Percentiles rank a stretch among this genome's conserved stretches.
Evolutionary conservation across 306 rosid genomes (phyloP).

Genomic region (Quercus agrifolia): DNA sequence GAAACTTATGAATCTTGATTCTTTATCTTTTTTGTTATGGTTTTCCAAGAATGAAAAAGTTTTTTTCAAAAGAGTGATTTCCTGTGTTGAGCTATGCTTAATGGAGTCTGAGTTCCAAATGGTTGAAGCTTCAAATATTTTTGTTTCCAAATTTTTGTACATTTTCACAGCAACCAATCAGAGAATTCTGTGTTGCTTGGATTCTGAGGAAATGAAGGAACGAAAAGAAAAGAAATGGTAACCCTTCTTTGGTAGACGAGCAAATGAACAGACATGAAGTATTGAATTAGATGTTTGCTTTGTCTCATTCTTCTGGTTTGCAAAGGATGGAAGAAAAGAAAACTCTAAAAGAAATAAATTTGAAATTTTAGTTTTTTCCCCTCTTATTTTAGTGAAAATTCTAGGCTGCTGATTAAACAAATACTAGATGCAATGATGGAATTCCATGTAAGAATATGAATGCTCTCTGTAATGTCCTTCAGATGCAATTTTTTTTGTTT

Average conservation of each 20-base stretch:
- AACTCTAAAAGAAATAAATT: neutral
- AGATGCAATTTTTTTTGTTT: neutral
- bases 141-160: neutral
- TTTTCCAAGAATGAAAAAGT: neutral
- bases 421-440: conserved; percentile 29
- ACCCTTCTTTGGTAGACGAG: no score
- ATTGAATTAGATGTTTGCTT: neutral
- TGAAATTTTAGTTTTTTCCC: neutral
- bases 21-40: neutral
- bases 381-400: neutral
- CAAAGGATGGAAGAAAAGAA: neutral
- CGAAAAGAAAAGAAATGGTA: no score
- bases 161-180: conserved; percentile 8
- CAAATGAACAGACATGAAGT: conserved; percentile 4
- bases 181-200: conserved; percentile 2
- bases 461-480: conserved; percentile 34
- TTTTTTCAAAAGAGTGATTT: neutral
- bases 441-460: conserved; percentile 32
- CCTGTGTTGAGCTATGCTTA: neutral
- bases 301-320: neutral
- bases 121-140: neutral
- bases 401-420: neutral
- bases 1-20: neutral
- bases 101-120: neutral
- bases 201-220: neutral